Base-by-base conservation (phyloP, 495 filamentous ascomycete species). In the Penicillium cataractarum region DNA sequence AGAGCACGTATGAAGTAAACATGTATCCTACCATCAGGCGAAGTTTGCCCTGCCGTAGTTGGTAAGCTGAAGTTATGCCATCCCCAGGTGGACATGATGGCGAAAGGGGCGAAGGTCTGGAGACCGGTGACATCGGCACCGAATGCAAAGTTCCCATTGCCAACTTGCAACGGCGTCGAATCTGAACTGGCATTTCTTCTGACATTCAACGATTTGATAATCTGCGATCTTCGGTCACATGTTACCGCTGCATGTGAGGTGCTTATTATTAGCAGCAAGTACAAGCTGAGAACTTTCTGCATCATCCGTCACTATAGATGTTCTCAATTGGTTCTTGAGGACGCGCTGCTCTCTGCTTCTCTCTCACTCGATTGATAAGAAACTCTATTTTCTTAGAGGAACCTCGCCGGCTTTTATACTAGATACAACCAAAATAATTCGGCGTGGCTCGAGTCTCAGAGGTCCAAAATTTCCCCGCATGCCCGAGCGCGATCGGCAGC, bases 111-210 rank as follows among this genome's bases (percentile, higher is more conserved):
- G 44, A 67, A 65, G 10, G 55, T 67, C 42, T 70, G 65, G 2
- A 67, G 35, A 4, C 68, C 68, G 0, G 68, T 70, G 13, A 70
- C 53, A 33, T 70, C 67, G 2, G 67, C 59, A 0, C 67, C 67
- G 19, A 44, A 44, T 3, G 40, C 40, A 44, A 44, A 44, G 19
- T 44, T 44, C 19, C 40, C 40, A 44, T 44, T 44, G 40, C 40
- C 40, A 9, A 44, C 40, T 39, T 39, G 35, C 35, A 39, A 39
- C 17, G 35, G 35, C 35, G 35, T 39, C 15, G 35, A 39, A 39
- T 39, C 15, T 6, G 35, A 39, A 15, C 35, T 39, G 35, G 12
- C 35, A 39, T 39, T 39, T 6, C 35, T 39, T 15, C 13, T 39
- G 5, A 39, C 35, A 39, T 39, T 39, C 35, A 39, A 15, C 13